Evolutionary conservation across 495 filamentous ascomycete genomes (phyloP), one percentile per base, ranked within the genome.

Genomic region (Neurospora africana): DNA sequence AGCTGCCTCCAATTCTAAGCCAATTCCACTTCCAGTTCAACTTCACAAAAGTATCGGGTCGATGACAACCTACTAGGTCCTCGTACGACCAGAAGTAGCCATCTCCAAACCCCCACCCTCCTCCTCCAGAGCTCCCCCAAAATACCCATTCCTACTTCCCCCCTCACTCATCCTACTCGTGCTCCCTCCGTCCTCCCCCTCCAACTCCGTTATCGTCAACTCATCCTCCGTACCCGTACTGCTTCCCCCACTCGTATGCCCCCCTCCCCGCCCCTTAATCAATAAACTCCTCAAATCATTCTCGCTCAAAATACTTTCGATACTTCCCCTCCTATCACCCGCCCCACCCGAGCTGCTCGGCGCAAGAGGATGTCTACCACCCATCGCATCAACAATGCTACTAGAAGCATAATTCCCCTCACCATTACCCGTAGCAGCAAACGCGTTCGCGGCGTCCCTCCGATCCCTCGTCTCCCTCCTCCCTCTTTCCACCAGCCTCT

Each of bases 401-500:
- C 6, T 17, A 11, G 13, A 30, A 17, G 23, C 53, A 61, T 47
- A 21, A 21, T 27, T 69, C 0, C 43, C 61, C 8, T 35, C 15
- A 0, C 44, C 19, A 47, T 17, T 68, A 19, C 9, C 68, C 35
- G 10, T 38, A 21, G 33, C 39, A 30, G 38, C 33, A 17, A 43
- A 58, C 41, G 35, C 77, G 21, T 27, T 23, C 1, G 77, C 44
- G 19, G 41, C 41, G 41, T 43, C 11, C 40, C 86, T 76, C 6
- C 83, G 88, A 75, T 88, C 84, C 47, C 86, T 76, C 10, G 83
- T 88, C 76, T 88, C 84, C 36, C 88, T 81, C 13, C 95, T 81
- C 1, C 94, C 95, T 74, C 86, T 81, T 79, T 96, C 91, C 74
- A 97, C 91, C 23, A 92, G 78, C 58, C 87, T 84, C 82, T 99